Evolutionary conservation across 768 basidiomycete species (phyloP).

Genomic region (Termitomyces sp.): DNA sequence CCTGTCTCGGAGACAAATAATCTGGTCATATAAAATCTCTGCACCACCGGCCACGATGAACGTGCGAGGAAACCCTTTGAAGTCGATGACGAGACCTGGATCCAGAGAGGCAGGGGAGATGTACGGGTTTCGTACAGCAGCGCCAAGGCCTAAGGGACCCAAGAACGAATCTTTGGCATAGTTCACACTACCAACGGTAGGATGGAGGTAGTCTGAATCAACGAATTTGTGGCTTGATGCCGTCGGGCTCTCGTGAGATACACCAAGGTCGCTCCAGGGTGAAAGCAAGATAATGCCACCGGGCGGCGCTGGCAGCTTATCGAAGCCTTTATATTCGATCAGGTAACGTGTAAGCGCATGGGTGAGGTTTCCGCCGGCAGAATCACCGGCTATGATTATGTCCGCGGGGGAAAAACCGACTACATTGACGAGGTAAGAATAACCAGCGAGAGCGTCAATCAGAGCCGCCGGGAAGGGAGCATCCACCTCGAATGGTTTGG

Average conservation of each 20-base stretch:
- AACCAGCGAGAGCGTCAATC: conserved; percentile 69
- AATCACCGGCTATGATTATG: conserved; percentile 69
- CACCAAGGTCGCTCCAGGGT: conserved; percentile 47
- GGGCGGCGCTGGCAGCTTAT: conserved; percentile 35
- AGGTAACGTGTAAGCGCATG: conserved; percentile 50
- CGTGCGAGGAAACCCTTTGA: conserved; percentile 54
- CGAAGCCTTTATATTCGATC: conserved; percentile 35
- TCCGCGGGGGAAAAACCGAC: conserved; percentile 52
- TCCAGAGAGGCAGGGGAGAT: conserved; percentile 53
- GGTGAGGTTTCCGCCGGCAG: conserved; percentile 72
- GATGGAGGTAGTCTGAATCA: conserved; percentile 32
- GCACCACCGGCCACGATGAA: conserved; percentile 56
- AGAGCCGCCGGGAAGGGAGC: conserved; percentile 73
- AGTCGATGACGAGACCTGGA: conserved; percentile 29
- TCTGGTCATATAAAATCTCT: conserved; percentile 48
- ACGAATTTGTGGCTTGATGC: conserved; percentile 29
- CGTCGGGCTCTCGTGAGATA: conserved; percentile 30
- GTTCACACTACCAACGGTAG: neutral
- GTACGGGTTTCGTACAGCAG: conserved; percentile 43
- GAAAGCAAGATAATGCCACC: conserved; percentile 47
- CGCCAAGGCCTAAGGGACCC: conserved; percentile 42
- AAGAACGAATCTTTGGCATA: conserved; percentile 38
- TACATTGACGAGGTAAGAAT: conserved; percentile 56
- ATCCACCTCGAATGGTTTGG: conserved; percentile 30
- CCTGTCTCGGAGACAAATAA: conserved; percentile 35